phyloP scores from a whole-genome alignment of 2,329 filamentous ascomycete genomes.

The Periconia digitata region DNA sequence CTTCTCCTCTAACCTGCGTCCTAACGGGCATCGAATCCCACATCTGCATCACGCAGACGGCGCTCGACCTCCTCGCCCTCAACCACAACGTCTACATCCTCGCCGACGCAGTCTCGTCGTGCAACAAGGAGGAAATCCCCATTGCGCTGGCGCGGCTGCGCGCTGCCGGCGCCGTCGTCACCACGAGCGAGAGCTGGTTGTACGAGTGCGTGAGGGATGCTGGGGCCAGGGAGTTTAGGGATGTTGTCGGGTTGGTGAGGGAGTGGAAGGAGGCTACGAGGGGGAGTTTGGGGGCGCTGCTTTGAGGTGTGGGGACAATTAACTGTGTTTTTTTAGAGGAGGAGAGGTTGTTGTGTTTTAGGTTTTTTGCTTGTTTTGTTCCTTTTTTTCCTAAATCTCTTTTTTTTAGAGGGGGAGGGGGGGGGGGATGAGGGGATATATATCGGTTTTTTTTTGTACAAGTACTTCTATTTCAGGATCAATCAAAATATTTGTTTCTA shows the following conservation, averaged over 20 bases:
- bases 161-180: constrained; percentile 75
- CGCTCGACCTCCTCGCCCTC: constrained; percentile 70
- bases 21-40: constrained; percentile 92
- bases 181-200: constrained; percentile 84
- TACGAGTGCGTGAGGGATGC: constrained; percentile 91
- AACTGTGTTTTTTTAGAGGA: too few relatives aligned
- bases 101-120: constrained; percentile 86
- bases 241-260: constrained; percentile 76
- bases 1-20: constrained; percentile 53
- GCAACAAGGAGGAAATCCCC: constrained; percentile 77
- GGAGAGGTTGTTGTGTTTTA: too few relatives aligned
- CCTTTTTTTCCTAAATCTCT: too few relatives aligned
- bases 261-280: constrained; percentile 72
- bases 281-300: constrained; percentile 65
- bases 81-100: constrained; percentile 85
- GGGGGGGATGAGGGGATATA: too few relatives aligned
- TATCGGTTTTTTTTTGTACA: too few relatives aligned
- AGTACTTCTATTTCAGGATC: too few relatives aligned
- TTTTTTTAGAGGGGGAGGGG: too few relatives aligned
- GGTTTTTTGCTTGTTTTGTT: too few relatives aligned
- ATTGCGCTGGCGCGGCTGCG: constrained; percentile 77
- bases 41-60: constrained; percentile 91
- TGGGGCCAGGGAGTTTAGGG: constrained; percentile 69
- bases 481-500: too few relatives aligned
- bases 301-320: constrained; percentile 62